Conservation (phyloP, 2,329 filamentous ascomycete species). For the Cyclaneusma minus region DNA sequence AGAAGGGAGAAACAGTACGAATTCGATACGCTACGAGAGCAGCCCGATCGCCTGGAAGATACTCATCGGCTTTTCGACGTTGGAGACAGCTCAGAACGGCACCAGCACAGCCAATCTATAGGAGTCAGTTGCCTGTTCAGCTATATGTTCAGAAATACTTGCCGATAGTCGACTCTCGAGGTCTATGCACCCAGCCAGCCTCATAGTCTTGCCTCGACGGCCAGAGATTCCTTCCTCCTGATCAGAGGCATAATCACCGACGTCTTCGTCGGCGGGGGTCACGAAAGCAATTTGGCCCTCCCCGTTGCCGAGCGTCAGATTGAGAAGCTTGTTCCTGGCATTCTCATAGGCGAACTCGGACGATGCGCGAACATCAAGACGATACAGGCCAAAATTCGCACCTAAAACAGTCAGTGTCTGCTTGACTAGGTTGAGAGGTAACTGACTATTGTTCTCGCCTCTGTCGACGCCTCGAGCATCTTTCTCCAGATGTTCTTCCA, state of each 20-base stretch:
- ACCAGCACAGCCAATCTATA: conserved; percentile 62
- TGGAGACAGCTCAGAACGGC: conserved; percentile 70
- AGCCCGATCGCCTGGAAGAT: conserved; percentile 41
- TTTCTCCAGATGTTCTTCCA: conserved; percentile 16
- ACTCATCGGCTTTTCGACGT: conserved; percentile 46
- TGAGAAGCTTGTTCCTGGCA: conserved; percentile 50
- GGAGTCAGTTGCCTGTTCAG: conserved; percentile 3
- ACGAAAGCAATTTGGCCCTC: conserved; percentile 40
- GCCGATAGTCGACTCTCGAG: conserved; percentile 60
- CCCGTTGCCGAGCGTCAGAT: conserved; percentile 31
- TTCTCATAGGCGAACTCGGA: conserved; percentile 56
- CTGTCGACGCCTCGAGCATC: conserved; percentile 15
- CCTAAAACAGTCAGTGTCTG: conserved; percentile 13
- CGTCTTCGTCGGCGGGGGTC: conserved; percentile 34
- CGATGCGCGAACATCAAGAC: conserved; percentile 52
- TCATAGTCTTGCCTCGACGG: conserved; percentile 47
- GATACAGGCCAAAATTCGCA: conserved; percentile 24
- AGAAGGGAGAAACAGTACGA: conserved; percentile 58
- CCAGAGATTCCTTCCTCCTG: conserved; percentile 28
- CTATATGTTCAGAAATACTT: conserved; percentile 9
- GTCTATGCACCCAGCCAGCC: conserved; percentile 55
- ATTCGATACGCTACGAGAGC: conserved; percentile 42
- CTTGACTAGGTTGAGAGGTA: not conserved
- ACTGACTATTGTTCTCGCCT: conserved; percentile 4
- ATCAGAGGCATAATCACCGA: conserved; percentile 14